Evolutionary conservation across 2,329 filamentous ascomycete genomes (phyloP), one percentile per base, ranked within the genome.

Genomic region (Cladosporium sp.): DNA sequence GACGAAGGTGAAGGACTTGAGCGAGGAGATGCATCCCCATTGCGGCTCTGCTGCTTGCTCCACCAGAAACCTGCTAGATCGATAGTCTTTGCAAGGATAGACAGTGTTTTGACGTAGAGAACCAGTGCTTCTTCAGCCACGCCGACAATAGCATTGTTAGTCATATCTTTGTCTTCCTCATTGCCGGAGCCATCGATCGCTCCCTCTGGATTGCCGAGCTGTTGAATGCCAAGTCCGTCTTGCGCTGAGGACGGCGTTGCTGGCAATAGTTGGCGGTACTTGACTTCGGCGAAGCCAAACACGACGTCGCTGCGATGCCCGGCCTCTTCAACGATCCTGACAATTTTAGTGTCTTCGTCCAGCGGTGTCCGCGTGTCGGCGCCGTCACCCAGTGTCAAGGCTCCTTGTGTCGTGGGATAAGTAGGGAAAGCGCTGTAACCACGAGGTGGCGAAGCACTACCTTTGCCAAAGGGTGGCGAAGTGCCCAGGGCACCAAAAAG

Each of bases 281-380:
- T 99, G 75, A 99, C 94, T 79, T 99, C 94, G 6, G 95, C 95
- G 78, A 99, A 98, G 3, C 94, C 93, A 76, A 93, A 99, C 2
- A 99, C 93, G 54, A 97, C 95, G 76, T 99, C 93, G 75, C 93
- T 97, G 46, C 93, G 86, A 34, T 93, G 95, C 1, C 95, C 95
- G 69, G 92, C 90, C 72, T 98, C 93, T 76, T 99, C 94, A 65
- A 98, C 93, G 53, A 87, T 85, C 73, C 93, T 90, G 2, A 94
- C 88, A 48, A 91, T 88, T 69, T 86, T 87, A 18, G 85, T 83
- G 75, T 98, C 95, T 74, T 97, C 93, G 69, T 97, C 93, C 23
- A 88, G 80, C 39, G 81, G 84, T 23, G 85, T 83, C 73, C 86
- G 90, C n/a, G 58, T 30, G 14, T 75, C 74, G 13, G 85, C 85